phyloP scores from a whole-genome alignment of 2,329 filamentous ascomycete species.

The Colletotrichum falcatum region DNA sequence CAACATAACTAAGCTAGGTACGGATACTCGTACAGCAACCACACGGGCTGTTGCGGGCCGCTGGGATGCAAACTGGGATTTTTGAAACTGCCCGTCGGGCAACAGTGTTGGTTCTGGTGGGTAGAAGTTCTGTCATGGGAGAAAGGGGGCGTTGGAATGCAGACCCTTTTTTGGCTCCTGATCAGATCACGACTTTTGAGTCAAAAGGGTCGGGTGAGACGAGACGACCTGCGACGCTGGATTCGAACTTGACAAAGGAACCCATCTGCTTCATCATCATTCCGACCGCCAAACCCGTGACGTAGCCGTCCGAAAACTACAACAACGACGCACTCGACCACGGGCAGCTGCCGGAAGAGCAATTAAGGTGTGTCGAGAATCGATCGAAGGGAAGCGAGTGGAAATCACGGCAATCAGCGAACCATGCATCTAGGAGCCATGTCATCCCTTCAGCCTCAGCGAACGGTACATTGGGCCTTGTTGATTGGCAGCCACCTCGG shows the following conservation, averaged over 20 bases:
- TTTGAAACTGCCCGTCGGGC: not conserved
- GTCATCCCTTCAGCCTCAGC: conserved; percentile 29
- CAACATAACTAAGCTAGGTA: conserved; percentile 13
- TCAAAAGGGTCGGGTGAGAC: conserved; percentile 12
- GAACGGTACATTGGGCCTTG: conserved; percentile 23
- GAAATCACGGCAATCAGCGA: conserved; percentile 35
- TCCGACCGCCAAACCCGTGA: not conserved
- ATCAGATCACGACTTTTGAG: not conserved
- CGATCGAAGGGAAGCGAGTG: conserved; percentile 33
- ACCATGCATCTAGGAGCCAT: conserved; percentile 20
- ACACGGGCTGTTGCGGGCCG: conserved; percentile 18
- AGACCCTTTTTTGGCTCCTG: not conserved
- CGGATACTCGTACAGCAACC: conserved; percentile 11
- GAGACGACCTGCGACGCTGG: conserved; percentile 11
- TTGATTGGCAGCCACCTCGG: conserved; percentile 34
- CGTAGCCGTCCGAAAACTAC: conserved; percentile 1
- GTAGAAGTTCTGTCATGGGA: not conserved
- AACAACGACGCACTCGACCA: conserved; percentile 11
- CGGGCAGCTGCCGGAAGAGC: not conserved
- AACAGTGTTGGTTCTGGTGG: not conserved
- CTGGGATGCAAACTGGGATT: conserved; percentile 9
- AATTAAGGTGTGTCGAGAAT: conserved; percentile 33
- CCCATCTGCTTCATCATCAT: conserved; percentile 23
- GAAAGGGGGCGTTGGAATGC: conserved; percentile 1
- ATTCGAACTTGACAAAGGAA: not conserved